A percentile compares a stretch with the other conserved stretches of the same genome.
Evolutionary conservation across 345 rosid genomes (phyloP).

Genomic region (Eucalyptus sp.): DNA sequence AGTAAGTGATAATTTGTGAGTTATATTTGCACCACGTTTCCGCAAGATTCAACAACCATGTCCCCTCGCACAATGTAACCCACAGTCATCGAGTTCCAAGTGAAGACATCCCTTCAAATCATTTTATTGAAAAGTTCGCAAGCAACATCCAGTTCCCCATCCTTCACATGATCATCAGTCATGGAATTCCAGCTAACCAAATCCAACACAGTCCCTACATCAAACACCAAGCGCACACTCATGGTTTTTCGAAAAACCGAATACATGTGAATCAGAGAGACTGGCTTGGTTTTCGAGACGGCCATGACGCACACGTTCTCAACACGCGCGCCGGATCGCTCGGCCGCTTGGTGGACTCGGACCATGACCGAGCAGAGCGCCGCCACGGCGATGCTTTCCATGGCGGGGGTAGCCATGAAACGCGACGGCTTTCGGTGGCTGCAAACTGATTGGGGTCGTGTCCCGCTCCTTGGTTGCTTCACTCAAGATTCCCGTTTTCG

Average conservation of each 20-base stretch:
- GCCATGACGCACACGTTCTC: conserved; percentile 55
- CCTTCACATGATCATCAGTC: conserved; percentile 34
- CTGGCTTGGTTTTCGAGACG: conserved; percentile 79
- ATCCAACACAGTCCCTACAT: conserved; percentile 22
- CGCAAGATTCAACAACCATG: no score
- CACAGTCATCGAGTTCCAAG: neutral
- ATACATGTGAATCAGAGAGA: conserved; percentile 40
- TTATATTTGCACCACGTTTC: no score
- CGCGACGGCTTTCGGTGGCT: neutral
- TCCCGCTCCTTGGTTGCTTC: neutral
- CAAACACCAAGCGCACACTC: conserved; percentile 29
- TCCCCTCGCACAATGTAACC: conserved; percentile 31
- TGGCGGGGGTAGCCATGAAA: conserved; percentile 41
- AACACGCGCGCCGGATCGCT: conserved; percentile 28
- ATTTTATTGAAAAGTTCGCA: neutral
- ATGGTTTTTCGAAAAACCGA: conserved; percentile 14
- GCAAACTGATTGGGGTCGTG: neutral
- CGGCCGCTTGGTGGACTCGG: conserved; percentile 65
- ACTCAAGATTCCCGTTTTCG: neutral
- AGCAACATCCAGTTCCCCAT: conserved; percentile 8
- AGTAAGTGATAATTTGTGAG: no score
- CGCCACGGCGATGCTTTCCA: conserved; percentile 34
- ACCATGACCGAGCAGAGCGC: conserved; percentile 64
- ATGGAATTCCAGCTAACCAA: conserved; percentile 48
- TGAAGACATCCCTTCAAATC: neutral